phyloP scores from a whole-genome alignment of 2,329 filamentous ascomycete genomes.

The Nigrograna mackinnonii region DNA sequence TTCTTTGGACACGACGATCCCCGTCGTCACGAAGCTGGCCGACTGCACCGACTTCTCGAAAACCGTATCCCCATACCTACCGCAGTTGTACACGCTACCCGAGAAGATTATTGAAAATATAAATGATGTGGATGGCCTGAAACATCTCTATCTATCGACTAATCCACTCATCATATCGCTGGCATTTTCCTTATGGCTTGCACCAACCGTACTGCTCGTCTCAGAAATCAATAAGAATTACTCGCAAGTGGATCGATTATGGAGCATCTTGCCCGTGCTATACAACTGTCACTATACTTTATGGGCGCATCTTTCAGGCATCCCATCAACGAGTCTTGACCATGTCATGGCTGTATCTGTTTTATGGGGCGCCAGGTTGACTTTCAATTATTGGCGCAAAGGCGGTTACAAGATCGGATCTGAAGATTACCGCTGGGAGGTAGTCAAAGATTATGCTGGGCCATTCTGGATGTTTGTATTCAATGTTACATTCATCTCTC shows the following conservation, averaged over 20 bases:
- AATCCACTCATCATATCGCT: conserved; percentile 83
- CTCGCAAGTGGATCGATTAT: conserved; percentile 92
- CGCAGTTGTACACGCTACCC: conserved; percentile 57
- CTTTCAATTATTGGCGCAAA: conserved; percentile 96
- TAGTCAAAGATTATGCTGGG: conserved; percentile 69
- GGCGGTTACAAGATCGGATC: conserved; percentile 87
- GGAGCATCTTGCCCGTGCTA: conserved; percentile 85
- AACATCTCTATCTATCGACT: conserved; percentile 76
- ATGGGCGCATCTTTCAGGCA: conserved; percentile 78
- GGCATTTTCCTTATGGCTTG: conserved; percentile 71
- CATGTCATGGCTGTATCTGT: conserved; percentile 70
- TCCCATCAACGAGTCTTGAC: conserved; percentile 73
- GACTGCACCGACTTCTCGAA: conserved; percentile 78
- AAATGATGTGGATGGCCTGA: conserved; percentile 64
- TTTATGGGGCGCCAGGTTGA: conserved; percentile 88
- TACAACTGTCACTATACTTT: conserved; percentile 82
- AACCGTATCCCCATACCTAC: conserved; percentile 78
- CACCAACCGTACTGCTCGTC: conserved; percentile 70
- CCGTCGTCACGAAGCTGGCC: conserved; percentile 67
- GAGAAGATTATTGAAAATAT: conserved; percentile 57
- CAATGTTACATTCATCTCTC: conserved; percentile 87
- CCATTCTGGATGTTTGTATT: conserved; percentile 75
- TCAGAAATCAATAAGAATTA: conserved; percentile 92
- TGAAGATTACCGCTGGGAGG: conserved; percentile 93
- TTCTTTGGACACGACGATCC: conserved; percentile 57